Percentiles rank a stretch among this genome's conserved stretches.
These are phyloP conservation scores for Pichia phayaonensis DNA, from an alignment of 805 yeast genomes.

Conservation along the genomic window DNA sequence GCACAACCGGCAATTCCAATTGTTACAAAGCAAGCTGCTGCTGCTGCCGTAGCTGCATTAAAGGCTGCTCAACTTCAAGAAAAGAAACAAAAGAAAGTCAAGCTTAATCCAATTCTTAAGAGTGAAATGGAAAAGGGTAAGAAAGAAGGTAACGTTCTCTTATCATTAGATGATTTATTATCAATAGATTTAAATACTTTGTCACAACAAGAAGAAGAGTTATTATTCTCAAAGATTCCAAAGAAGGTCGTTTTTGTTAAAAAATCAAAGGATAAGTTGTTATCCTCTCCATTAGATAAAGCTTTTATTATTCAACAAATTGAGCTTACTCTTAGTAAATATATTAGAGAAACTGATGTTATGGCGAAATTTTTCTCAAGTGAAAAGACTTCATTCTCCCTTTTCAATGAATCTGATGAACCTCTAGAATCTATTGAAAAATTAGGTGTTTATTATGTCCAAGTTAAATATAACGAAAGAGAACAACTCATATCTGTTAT, in stretches of 20 bases:
- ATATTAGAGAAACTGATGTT: conserved; percentile 10
- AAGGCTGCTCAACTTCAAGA: conserved; percentile 7
- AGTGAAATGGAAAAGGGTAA: conserved; percentile 2
- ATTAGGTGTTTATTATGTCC: conserved; percentile 19
- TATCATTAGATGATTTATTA: conserved; percentile 24
- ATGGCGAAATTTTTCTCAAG: conserved; percentile 18
- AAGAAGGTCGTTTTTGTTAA: conserved; percentile 14
- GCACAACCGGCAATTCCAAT: conserved; percentile 29
- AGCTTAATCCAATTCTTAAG: conserved; percentile 6
- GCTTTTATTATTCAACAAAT: conserved; percentile 6
- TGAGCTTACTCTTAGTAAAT: conserved; percentile 6
- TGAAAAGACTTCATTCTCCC: conserved; percentile 13
- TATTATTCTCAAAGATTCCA: neutral
- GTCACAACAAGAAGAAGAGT: conserved; percentile 15
- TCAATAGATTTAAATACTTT: conserved; percentile 19
- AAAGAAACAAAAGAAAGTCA: conserved; percentile 8
- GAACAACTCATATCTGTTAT: conserved; percentile 14
- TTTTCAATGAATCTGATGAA: conserved; percentile 13
- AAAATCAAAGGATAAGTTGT: conserved; percentile 15
- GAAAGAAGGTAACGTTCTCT: conserved; percentile 3
- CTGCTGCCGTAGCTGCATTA: conserved; percentile 10
- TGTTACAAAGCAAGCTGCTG: conserved; percentile 15
- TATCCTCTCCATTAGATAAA: conserved; percentile 12
- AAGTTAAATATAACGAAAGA: conserved; percentile 16
- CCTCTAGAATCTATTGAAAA: conserved; percentile 12